A percentile compares a stretch with the other conserved stretches of the same genome.
Evolutionary conservation across 140 eudicot genomes (phyloP).

Genomic region (Senecio squalidus): DNA sequence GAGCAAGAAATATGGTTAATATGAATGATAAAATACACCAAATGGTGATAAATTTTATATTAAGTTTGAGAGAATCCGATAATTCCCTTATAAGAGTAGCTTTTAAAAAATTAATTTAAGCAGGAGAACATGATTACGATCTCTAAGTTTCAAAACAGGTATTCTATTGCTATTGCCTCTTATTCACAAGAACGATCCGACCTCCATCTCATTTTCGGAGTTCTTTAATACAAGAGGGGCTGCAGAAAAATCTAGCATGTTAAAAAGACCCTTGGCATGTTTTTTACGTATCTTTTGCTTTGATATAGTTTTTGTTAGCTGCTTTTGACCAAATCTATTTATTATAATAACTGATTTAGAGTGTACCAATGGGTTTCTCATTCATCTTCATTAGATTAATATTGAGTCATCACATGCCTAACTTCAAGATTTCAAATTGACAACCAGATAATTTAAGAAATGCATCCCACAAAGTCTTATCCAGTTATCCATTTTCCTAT

Average conservation of each 20-base stretch:
- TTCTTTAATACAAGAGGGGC: too few species aligned
- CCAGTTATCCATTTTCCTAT: neutral
- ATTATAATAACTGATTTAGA: neutral
- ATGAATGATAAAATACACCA: too few species aligned
- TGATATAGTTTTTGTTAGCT: neutral
- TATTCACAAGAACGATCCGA: too few species aligned
- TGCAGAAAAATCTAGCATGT: too few species aligned
- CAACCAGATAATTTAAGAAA: neutral
- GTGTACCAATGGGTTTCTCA: neutral
- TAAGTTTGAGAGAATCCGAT: neutral
- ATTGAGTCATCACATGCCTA: neutral
- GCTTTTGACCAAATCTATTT: constrained; percentile 1
- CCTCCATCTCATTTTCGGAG: too few species aligned
- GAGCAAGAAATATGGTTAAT: too few species aligned
- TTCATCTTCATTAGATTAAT: neutral
- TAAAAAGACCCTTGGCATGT: too few species aligned
- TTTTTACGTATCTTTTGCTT: neutral
- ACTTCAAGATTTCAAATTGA: neutral
- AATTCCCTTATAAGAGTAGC: too few species aligned
- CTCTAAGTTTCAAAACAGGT: neutral
- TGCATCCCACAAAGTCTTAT: constrained; percentile 2
- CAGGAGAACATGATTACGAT: neutral
- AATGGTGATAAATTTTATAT: neutral
- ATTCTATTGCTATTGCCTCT: too few species aligned
- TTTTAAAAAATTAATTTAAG: neutral